Percentiles rank a stretch among this genome's conserved stretches.
These are phyloP conservation scores for Daucus carota DNA, from an alignment of 129 eudicot genomes.

Conservation along the genomic window DH1_v3.0 NC_030389.2:31697501-31698000, in stretches of 20 bases:
- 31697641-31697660: background rate
- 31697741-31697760: conserved; percentile 5
- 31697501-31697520: too few relatives aligned
- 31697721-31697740: background rate
- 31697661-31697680: background rate
- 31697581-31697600: too few relatives aligned
- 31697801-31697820: background rate
- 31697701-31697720: background rate
- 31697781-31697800: background rate
- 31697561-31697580: background rate
- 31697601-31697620: too few relatives aligned
- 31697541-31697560: background rate
- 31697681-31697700: background rate
- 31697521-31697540: background rate
- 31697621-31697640: background rate
- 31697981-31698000: too few relatives aligned
- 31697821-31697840: background rate
- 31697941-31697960: too few relatives aligned
- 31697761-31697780: background rate
- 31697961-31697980: too few relatives aligned
- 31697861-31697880: background rate
- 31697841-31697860: background rate
- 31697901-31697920: background rate
- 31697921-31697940: background rate
- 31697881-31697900: background rate